Base-by-base conservation (phyloP, 2,329 filamentous ascomycete genomes). In the Grosmannia clavigera region DNA sequence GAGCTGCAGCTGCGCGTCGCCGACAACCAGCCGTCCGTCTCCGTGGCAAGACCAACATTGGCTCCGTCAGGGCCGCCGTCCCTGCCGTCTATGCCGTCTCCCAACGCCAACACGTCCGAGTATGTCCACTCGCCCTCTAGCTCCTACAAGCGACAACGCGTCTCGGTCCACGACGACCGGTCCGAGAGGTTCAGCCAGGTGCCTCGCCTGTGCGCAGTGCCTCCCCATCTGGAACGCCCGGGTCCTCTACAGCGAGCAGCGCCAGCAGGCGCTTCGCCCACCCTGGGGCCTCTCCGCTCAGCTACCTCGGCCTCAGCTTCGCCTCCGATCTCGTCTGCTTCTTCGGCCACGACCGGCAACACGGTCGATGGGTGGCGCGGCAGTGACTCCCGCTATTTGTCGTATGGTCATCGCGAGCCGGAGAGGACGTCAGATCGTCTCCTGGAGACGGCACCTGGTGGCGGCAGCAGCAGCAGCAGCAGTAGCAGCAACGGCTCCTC, bases 61-160 rank as follows among this genome's bases (percentile, higher is more conserved):
- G 31, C 53, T 10, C 35, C 54, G n/a, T 22, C 54, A 14, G 33
- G 33, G 31, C 33, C 33, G 35, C 33, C 54, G 5, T 38, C 55
- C 5, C 35, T 9, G 67, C 68, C 16, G 64, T 59, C 55, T 4
- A 51, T 9, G 67, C 68, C 16, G 64, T 59, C 70, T 66, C 56
- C 64, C 67, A 58, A 63, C 68, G 61, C 73, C 75, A 4, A 43
- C 40, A 56, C 46, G 31, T 74, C 78, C 11, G 75, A 79, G 60
- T 81, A 81, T 64, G 67, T 76, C 14, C 73, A 80, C 68, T 80
- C 79, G 35, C 74, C 79, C 7, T 40, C 43, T 31, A 74, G 66
- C 62, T 68, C 69, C n/a, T 72, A 70, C 66, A 81, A 81, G 70
- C 74, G 78, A 62, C 75, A 75, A 64, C 73, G 77, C 22, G 64